Conservation (phyloP, 768 basidiomycete species). For the Serendipita sp. region DNA sequence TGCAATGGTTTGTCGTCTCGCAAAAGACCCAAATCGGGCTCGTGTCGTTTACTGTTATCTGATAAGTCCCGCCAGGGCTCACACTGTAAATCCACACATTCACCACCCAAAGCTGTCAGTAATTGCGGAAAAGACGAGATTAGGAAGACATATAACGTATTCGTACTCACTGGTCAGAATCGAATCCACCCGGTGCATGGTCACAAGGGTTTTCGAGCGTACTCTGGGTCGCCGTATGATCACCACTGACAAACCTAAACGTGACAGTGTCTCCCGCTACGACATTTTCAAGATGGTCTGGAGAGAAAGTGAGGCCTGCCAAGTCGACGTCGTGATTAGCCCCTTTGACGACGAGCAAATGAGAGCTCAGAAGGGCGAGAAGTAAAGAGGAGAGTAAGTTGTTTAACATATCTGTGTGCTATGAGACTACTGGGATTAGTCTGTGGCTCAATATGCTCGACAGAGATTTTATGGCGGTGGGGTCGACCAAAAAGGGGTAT, state of each 20-base stretch:
- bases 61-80: neutral
- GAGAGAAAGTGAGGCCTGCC: neutral
- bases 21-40: neutral
- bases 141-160: no score
- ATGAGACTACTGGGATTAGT: no score
- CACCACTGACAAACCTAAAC: neutral
- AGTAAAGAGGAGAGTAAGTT: no score
- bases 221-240: neutral
- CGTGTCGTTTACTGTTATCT: neutral
- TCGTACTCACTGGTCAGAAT: neutral
- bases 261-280: neutral
- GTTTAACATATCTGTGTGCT: no score
- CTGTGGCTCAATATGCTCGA: no score
- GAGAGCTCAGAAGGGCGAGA: no score
- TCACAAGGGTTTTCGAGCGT: neutral
- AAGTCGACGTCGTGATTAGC: neutral
- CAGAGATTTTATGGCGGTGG: no score
- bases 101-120: neutral
- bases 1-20: neutral
- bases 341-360: neutral
- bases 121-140: no score
- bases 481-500: no score
- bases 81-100: neutral
- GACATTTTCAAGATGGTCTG: neutral
- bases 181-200: neutral